Base-by-base conservation (phyloP, 78 protist genomes). In the Speleostelium caveatum region DNA sequence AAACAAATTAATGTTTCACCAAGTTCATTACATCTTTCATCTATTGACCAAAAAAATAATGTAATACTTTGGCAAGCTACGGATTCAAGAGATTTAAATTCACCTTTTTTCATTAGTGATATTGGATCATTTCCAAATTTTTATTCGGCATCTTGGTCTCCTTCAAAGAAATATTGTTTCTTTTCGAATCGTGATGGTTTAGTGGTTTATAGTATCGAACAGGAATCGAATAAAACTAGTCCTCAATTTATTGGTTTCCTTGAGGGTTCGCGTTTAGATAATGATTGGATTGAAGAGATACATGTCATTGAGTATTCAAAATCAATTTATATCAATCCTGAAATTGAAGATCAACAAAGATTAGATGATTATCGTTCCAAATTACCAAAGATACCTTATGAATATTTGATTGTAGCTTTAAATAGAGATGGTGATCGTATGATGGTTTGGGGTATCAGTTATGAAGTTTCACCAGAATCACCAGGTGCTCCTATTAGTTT, bases 91-190 rank as follows among this genome's bases (percentile, higher is more conserved):
- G 55, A 56, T 39, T 67, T 80, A 28, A 75, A 65, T 39, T 65
- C 77, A 38, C 75, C 75, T 33, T 66, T 45, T 39, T 65, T 22
- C 58, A 30, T 80, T 16, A 58, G 55, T 35, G 89, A 80, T 68
- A 35, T 56, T 16, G 89, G 78, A n/a, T 41, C 72, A 19, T 33
- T 80, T 38, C 42, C 67, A 24, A 53, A 61, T 2, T 35, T 45
- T 41, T 30, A 33, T 19, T 65, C 89, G 28, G 17, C 55, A 32
- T 28, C 89, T n/a, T 80, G 89, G 89, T 80, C 89, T 14, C 77
- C 89, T 24, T 36, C 22, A 14, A 39, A 80, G 21, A 80, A 80
- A 30, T 80, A 35, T 30, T 51, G 72, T 24, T 80, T 80, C 45
- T 42, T 49, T 53, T 71, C 89, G 24, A 67, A 45, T 72, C 19